phyloP scores from a whole-genome alignment of 306 rosid genomes.

The Pyrus communis region DNA sequence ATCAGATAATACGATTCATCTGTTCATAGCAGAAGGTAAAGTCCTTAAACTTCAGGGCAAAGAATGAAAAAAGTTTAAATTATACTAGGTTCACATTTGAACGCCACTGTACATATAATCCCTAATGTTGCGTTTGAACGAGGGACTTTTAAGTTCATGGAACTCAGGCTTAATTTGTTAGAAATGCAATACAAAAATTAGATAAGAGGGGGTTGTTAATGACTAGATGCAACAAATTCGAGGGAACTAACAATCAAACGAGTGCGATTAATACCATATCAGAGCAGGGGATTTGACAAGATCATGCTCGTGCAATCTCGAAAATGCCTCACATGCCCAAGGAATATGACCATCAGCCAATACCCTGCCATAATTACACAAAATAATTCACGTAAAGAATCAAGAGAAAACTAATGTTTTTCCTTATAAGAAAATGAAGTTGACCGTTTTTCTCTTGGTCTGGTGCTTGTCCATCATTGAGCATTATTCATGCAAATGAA shows the following conservation, averaged over 20 bases:
- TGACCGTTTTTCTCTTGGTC: background rate
- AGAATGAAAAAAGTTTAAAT: background rate
- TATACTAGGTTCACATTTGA: background rate
- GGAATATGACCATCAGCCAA: conserved; percentile 69
- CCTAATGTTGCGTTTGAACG: background rate
- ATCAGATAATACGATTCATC: background rate
- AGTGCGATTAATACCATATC: conserved; percentile 38
- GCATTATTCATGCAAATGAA: background rate
- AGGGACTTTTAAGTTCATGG: background rate
- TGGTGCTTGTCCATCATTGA: background rate
- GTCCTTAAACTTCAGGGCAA: background rate
- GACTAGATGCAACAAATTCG: too few species aligned
- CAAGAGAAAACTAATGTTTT: background rate
- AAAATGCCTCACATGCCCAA: conserved; percentile 84
- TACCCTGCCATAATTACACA: conserved; percentile 46
- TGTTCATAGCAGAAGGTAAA: background rate
- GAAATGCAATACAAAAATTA: background rate
- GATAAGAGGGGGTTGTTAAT: background rate
- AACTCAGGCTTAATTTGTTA: background rate
- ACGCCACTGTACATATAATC: background rate
- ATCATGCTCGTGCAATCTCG: conserved; percentile 43
- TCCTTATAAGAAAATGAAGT: background rate
- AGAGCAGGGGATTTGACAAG: conserved; percentile 37
- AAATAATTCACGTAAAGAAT: conserved; percentile 17
- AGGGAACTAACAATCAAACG: background rate